Evolutionary conservation across 1,139 yeast species (phyloP).

Genomic region (Groenewaldozyma auringiensis): DNA sequence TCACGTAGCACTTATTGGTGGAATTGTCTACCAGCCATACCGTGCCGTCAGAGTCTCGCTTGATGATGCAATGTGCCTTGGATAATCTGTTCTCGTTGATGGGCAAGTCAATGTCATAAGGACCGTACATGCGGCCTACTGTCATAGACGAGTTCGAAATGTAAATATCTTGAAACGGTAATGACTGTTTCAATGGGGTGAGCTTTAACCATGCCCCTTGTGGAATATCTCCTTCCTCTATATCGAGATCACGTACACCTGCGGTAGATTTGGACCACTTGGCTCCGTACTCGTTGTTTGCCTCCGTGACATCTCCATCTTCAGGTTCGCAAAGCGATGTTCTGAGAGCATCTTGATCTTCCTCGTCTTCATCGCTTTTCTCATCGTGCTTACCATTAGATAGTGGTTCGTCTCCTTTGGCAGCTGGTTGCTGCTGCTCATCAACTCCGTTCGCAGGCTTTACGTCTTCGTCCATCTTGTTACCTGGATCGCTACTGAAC

Average conservation of each 20-base stretch:
- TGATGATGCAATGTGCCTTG: conserved; percentile 68
- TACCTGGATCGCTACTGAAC: neutral
- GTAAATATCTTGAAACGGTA: conserved; percentile 41
- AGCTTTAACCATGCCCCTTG: conserved; percentile 46
- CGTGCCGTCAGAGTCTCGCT: conserved; percentile 34
- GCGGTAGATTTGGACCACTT: neutral
- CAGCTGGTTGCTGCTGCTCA: neutral
- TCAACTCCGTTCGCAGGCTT: neutral
- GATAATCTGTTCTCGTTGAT: conserved; percentile 73
- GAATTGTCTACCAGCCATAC: conserved; percentile 79
- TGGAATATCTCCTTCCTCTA: conserved; percentile 26
- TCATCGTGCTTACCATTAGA: conserved; percentile 2
- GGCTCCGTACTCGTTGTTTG: neutral
- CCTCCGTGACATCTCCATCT: neutral
- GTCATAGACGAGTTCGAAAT: conserved; percentile 30
- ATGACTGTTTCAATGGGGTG: conserved; percentile 37
- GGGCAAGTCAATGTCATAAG: conserved; percentile 38
- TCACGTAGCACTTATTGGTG: conserved; percentile 71
- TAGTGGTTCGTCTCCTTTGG: neutral
- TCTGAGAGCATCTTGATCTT: conserved; percentile 1
- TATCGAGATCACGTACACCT: conserved; percentile 22
- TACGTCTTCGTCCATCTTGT: too few relatives aligned
- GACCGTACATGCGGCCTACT: conserved; percentile 27
- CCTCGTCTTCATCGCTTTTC: conserved; percentile 3
- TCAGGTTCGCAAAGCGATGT: neutral